Percentiles rank a stretch among this genome's conserved stretches.
These are phyloP conservation scores for Bacidia rubella DNA, from an alignment of 495 filamentous ascomycete genomes.

Conservation along the genomic window DNA sequence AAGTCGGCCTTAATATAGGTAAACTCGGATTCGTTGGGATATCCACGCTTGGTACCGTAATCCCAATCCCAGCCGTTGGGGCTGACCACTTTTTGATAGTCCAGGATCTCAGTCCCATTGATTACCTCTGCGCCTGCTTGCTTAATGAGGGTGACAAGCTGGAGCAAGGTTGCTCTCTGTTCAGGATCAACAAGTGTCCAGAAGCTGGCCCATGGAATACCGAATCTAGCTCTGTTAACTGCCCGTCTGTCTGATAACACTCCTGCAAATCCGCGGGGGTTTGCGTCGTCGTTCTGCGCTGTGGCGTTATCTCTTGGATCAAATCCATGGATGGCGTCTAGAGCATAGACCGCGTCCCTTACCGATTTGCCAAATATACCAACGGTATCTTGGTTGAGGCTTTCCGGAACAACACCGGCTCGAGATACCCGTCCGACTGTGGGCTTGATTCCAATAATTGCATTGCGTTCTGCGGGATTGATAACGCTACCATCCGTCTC, in stretches of 20 bases:
- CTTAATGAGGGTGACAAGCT: constrained; percentile 40
- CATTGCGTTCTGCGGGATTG: constrained; percentile 54
- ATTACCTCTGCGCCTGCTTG: constrained; percentile 52
- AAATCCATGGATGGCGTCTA: constrained; percentile 53
- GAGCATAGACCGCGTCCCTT: constrained; percentile 48
- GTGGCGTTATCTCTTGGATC: constrained; percentile 48
- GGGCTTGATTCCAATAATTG: constrained; percentile 54
- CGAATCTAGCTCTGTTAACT: constrained; percentile 50
- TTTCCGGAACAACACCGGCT: constrained; percentile 51
- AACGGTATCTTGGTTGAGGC: constrained; percentile 50
- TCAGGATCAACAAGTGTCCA: constrained; percentile 44
- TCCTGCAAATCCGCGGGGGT: constrained; percentile 38
- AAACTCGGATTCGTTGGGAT: constrained; percentile 57
- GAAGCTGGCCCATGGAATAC: constrained; percentile 56
- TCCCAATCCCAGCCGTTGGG: constrained; percentile 63
- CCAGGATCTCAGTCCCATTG: constrained; percentile 54
- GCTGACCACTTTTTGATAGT: constrained; percentile 44
- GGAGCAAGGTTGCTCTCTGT: constrained; percentile 38
- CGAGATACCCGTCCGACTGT: constrained; percentile 52
- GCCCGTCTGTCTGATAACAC: constrained; percentile 38
- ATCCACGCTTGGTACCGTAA: constrained; percentile 47
- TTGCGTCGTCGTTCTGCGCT: constrained; percentile 36
- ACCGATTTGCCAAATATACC: constrained; percentile 54
- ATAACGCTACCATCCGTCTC: constrained; percentile 66
- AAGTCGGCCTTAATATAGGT: constrained; percentile 60